phyloP scores from a whole-genome alignment of 176 grass and related monocot genomes.

The Oryza australiensis region DNA sequence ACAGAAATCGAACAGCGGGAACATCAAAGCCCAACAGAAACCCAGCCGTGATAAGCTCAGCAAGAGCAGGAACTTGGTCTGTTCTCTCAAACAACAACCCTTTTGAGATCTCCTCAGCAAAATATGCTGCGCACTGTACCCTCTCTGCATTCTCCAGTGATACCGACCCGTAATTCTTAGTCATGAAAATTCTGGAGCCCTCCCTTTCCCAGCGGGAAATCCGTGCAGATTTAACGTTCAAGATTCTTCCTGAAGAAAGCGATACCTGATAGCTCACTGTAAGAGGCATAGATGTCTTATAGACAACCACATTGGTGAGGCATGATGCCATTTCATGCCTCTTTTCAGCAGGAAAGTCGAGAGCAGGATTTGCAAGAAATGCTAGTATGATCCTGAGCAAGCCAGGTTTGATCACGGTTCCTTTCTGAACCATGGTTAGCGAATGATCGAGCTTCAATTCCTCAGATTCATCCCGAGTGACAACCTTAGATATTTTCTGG shows the following conservation, averaged over 20 bases:
- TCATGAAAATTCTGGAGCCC: slow-evolving; percentile 30
- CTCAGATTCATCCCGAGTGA: slow-evolving; percentile 28
- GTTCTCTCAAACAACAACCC: slow-evolving; percentile 53
- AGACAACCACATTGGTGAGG: slow-evolving; percentile 4
- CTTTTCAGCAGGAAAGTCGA: slow-evolving; percentile 25
- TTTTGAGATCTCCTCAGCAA: slow-evolving; percentile 49
- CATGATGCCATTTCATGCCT: slow-evolving; percentile 30
- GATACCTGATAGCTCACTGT: slow-evolving; percentile 28
- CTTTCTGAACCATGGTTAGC: neutral
- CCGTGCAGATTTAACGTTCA: slow-evolving; percentile 5
- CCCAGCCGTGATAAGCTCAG: slow-evolving; percentile 40
- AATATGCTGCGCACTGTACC: slow-evolving; percentile 41
- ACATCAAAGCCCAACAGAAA: slow-evolving; percentile 59
- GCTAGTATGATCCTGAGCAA: slow-evolving; percentile 40
- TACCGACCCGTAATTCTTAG: neutral
- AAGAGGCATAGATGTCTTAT: slow-evolving; percentile 28
- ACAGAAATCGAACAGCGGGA: slow-evolving; percentile 39
- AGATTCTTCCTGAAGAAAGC: slow-evolving; percentile 19
- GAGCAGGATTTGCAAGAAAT: slow-evolving; percentile 31
- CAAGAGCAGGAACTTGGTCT: slow-evolving; percentile 38
- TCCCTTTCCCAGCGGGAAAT: slow-evolving; percentile 63
- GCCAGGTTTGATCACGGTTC: slow-evolving; percentile 17
- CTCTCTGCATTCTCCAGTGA: slow-evolving; percentile 1
- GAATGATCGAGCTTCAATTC: neutral
- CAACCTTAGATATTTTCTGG: slow-evolving; percentile 34